These are phyloP conservation scores for Plasmodiophora brassicae DNA, from an alignment of 208 protist genomes.

Conservation along the genomic window DNA sequence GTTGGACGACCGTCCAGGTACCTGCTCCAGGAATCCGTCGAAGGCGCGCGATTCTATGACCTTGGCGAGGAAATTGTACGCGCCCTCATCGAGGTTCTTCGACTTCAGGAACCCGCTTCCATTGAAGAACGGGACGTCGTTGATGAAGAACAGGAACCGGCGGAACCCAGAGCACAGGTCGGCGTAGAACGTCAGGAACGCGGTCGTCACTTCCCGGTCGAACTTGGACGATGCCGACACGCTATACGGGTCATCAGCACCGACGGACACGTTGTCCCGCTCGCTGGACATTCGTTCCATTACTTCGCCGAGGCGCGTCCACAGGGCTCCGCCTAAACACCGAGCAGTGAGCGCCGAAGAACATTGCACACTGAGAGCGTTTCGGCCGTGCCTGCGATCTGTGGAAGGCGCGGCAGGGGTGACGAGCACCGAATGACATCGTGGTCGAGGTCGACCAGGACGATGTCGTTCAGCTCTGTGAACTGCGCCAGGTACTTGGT, in stretches of 20 bases:
- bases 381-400: not conserved
- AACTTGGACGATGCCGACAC: not conserved
- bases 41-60: conserved; percentile 15
- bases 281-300: not conserved
- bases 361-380: not conserved
- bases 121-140: conserved; percentile 33
- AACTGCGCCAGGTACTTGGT: conserved; percentile 29
- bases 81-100: not conserved
- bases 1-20: not conserved
- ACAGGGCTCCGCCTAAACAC: not conserved
- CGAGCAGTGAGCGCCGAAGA: not conserved
- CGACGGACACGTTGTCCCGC: not conserved
- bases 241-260: not conserved
- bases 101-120: conserved; percentile 21
- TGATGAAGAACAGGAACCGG: conserved; percentile 31
- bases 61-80: conserved; percentile 1
- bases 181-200: conserved; percentile 31
- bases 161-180: not conserved
- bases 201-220: not conserved
- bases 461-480: conserved; percentile 29
- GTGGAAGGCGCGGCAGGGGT: not conserved
- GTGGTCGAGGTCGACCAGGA: conserved; percentile 29
- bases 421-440: conserved; percentile 10
- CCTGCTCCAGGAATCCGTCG: conserved; percentile 28
- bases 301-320: not conserved